These are phyloP conservation scores for Wickerhamiella occidentalis DNA, from an alignment of 805 yeast genomes.

Conservation along the genomic window DNA sequence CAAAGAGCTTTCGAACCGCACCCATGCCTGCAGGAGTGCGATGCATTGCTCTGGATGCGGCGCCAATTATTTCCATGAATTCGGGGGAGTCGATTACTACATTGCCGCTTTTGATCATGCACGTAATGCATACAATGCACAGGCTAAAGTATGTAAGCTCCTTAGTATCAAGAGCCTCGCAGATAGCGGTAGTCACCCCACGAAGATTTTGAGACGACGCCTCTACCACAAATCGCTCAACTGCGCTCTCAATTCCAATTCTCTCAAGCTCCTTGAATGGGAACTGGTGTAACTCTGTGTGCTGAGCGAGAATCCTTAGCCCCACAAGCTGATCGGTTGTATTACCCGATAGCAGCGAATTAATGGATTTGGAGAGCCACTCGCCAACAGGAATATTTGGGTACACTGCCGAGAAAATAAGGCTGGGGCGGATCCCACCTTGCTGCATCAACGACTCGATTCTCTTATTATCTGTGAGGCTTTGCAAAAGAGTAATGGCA, in stretches of 20 bases:
- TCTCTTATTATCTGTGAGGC: neutral
- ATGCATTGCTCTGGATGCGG: neutral
- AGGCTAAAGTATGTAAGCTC: neutral
- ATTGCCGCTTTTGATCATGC: neutral
- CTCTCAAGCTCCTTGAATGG: constrained; percentile 1
- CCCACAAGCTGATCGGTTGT: constrained; percentile 8
- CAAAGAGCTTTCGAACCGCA: constrained; percentile 3
- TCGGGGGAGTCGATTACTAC: neutral
- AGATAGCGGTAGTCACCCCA: neutral
- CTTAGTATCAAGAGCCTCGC: neutral
- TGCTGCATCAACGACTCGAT: constrained; percentile 2
- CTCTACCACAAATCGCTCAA: neutral
- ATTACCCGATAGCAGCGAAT: neutral
- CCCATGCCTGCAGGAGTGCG: neutral
- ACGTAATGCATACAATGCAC: neutral
- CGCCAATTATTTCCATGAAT: neutral
- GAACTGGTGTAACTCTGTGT: constrained; percentile 6
- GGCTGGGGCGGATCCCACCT: constrained; percentile 7
- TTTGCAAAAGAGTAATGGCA: neutral
- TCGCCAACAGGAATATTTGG: constrained; percentile 11
- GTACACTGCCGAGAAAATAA: constrained; percentile 10
- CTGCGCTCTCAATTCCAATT: neutral
- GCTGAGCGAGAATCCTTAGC: constrained; percentile 2
- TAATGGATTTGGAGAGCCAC: constrained; percentile 7
- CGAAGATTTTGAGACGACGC: neutral